Evolutionary conservation across 225 moss, liverwort and hornwort species (phyloP).

Genomic region (Marchantia polymorpha): DNA sequence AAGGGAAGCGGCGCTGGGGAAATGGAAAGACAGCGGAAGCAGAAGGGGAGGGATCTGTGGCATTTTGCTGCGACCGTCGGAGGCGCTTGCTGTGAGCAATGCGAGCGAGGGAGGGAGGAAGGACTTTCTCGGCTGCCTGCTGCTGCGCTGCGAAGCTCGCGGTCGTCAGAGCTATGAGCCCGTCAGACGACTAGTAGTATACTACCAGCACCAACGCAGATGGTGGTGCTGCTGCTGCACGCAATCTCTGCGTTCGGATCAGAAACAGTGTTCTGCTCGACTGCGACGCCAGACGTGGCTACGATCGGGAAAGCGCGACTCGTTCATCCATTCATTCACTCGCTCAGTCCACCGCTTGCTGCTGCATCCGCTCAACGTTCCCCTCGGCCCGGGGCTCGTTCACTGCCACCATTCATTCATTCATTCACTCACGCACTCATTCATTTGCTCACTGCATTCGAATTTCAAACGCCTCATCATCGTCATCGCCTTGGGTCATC

Average conservation of each 20-base stretch:
- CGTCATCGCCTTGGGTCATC: neutral
- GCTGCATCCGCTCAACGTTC: neutral
- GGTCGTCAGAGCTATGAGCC: too few species aligned
- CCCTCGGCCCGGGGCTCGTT: neutral
- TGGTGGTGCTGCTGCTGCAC: neutral
- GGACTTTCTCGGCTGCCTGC: neutral
- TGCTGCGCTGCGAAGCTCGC: too few species aligned
- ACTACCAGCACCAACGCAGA: too few species aligned
- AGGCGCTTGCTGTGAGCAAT: neutral
- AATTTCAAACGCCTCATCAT: slow-evolving; percentile 6
- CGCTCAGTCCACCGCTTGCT: neutral
- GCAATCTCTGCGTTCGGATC: neutral
- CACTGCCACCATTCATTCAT: neutral
- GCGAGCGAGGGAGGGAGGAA: neutral
- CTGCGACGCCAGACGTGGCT: neutral
- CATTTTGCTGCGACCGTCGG: neutral
- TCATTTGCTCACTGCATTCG: neutral
- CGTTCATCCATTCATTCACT: too few species aligned
- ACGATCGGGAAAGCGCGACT: too few species aligned
- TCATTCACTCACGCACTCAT: neutral
- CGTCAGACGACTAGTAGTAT: neutral
- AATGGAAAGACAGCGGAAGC: neutral
- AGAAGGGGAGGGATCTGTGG: neutral
- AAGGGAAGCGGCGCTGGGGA: neutral
- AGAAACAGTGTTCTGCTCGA: neutral